Conservation (phyloP, 164 flowering plant genomes). For the Tinospora cordifolia region DNA sequence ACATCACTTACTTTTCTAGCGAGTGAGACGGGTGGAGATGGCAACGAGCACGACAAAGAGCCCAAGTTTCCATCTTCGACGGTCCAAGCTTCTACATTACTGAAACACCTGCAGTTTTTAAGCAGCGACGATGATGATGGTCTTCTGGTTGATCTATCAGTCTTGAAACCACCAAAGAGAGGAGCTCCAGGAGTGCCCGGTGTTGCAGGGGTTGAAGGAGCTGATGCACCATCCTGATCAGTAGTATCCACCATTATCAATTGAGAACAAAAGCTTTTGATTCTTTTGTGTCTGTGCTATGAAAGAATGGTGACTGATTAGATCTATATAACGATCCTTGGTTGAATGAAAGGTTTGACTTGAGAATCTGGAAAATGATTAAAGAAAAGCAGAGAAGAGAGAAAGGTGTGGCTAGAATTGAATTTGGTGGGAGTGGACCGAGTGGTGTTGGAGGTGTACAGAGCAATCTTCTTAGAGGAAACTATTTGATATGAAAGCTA, state of each 20-base stretch:
- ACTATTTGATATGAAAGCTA: background rate
- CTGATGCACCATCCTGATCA: constrained; percentile 37
- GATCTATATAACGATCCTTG: constrained; percentile 3
- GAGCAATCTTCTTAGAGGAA: background rate
- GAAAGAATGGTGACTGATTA: background rate
- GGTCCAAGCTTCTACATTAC: constrained; percentile 34
- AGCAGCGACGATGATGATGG: constrained; percentile 32
- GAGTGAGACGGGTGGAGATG: constrained; percentile 43
- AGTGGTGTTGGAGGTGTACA: background rate
- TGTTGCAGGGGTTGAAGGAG: constrained; percentile 51
- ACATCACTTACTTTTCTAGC: constrained; percentile 45
- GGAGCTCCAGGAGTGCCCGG: constrained; percentile 64
- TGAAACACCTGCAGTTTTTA: constrained; percentile 47
- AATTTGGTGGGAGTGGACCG: background rate
- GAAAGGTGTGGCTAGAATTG: constrained; percentile 12
- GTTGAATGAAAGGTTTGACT: constrained; percentile 11
- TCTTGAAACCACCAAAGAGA: constrained; percentile 45
- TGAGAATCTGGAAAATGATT: background rate
- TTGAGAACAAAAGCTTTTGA: background rate
- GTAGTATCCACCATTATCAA: constrained; percentile 24
- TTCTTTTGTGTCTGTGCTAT: background rate
- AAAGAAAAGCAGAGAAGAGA: constrained; percentile 1
- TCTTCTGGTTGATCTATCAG: constrained; percentile 21
- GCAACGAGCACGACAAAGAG: constrained; percentile 33
- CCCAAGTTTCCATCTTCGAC: constrained; percentile 48